A percentile compares a stretch with the other conserved stretches of the same genome.
These are phyloP conservation scores for Ganoderma resinaceum DNA, from an alignment of 1,284 basidiomycete species.

Conservation along the genomic window DNA sequence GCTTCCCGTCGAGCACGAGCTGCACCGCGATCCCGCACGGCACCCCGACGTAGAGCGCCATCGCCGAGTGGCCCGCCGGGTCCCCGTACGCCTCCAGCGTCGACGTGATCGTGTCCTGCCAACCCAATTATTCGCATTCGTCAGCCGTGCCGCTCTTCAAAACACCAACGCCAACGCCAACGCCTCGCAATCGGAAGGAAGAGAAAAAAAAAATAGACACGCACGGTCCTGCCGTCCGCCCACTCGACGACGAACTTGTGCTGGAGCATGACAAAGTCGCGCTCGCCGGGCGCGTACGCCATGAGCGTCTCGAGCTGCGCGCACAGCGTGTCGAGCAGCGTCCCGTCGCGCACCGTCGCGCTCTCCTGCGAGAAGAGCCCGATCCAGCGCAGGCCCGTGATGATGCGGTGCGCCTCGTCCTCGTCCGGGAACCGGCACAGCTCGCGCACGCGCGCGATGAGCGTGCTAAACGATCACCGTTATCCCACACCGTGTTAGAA, in stretches of 20 bases:
- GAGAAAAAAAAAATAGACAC: slow-evolving; percentile 27
- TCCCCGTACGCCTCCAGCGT: slow-evolving; percentile 94
- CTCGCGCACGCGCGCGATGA: slow-evolving; percentile 76
- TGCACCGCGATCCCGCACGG: slow-evolving; percentile 95
- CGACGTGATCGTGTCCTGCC: slow-evolving; percentile 86
- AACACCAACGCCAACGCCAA: slow-evolving; percentile 12
- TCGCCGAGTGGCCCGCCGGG: slow-evolving; percentile 87
- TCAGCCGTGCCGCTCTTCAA: slow-evolving; percentile 20
- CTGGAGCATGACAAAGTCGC: slow-evolving; percentile 97
- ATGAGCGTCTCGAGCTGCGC: slow-evolving; percentile 91
- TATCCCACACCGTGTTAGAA: no score
- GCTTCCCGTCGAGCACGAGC: slow-evolving; percentile 79
- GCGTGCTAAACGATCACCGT: slow-evolving; percentile 50
- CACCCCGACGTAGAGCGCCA: slow-evolving; percentile 92
- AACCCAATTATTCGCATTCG: background rate
- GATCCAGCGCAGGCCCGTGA: slow-evolving; percentile 92
- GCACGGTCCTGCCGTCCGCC: slow-evolving; percentile 79
- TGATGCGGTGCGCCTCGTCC: slow-evolving; percentile 76
- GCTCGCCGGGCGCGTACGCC: slow-evolving; percentile 90
- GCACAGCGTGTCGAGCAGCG: slow-evolving; percentile 95
- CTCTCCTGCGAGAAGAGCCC: slow-evolving; percentile 86
- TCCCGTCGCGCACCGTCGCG: slow-evolving; percentile 72
- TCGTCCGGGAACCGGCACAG: slow-evolving; percentile 78
- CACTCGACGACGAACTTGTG: slow-evolving; percentile 95
- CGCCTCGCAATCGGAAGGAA: background rate